phyloP scores from a whole-genome alignment of 1,139 yeast genomes.

The Lodderomyces oxycetoniae region DNA sequence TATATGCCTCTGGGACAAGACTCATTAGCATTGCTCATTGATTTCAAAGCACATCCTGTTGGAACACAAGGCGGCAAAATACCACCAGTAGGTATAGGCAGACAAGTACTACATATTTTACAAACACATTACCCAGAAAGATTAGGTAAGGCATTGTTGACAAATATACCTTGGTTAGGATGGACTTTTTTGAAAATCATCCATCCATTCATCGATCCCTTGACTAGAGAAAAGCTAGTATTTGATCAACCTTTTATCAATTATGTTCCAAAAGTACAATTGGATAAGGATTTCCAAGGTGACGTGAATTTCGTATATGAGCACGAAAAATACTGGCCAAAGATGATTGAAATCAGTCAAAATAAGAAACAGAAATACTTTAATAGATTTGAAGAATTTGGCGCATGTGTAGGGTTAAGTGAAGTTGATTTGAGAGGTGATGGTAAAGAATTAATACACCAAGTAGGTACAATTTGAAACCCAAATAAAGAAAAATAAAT shows the following conservation, averaged over 20 bases:
- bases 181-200: conserved; percentile 45
- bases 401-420: conserved; percentile 40
- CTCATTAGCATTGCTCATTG: conserved; percentile 43
- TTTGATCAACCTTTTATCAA: conserved; percentile 46
- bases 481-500: neutral
- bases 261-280: conserved; percentile 43
- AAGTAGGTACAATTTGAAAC: conserved; percentile 26
- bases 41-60: conserved; percentile 43
- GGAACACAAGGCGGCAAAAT: conserved; percentile 59
- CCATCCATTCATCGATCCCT: conserved; percentile 48
- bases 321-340: conserved; percentile 42
- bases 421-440: conserved; percentile 74
- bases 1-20: conserved; percentile 51
- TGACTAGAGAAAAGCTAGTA: conserved; percentile 46
- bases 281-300: conserved; percentile 46
- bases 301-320: conserved; percentile 38
- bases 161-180: conserved; percentile 47
- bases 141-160: conserved; percentile 43
- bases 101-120: conserved; percentile 67
- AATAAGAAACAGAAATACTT: conserved; percentile 32
- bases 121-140: conserved; percentile 53
- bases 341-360: conserved; percentile 38
- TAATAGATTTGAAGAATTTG: conserved; percentile 37
- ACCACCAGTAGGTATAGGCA: conserved; percentile 78
- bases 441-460: conserved; percentile 34